These are phyloP conservation scores for Dictyostelium capitatum DNA, from an alignment of 78 protist species.

Conservation along the genomic window DNA sequence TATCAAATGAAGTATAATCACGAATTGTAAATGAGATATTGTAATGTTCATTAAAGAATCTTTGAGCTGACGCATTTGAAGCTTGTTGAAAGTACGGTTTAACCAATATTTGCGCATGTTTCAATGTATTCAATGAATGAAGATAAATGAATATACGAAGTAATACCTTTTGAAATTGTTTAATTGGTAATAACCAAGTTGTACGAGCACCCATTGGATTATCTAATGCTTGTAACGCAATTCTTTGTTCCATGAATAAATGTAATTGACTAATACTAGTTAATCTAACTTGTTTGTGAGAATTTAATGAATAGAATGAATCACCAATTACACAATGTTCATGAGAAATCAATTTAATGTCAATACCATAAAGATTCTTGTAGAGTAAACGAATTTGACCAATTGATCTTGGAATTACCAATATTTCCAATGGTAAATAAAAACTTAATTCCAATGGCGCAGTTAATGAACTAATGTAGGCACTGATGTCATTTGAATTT, in stretches of 20 bases:
- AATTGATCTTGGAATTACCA: conserved; percentile 36
- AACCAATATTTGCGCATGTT: background rate
- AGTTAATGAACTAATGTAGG: background rate
- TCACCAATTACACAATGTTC: conserved; percentile 47
- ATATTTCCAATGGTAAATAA: conserved; percentile 40
- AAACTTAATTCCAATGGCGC: background rate
- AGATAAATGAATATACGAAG: conserved; percentile 24
- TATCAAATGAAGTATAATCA: conserved; percentile 34
- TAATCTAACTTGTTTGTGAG: conserved; percentile 1
- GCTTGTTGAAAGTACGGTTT: conserved; percentile 15
- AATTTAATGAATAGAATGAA: background rate
- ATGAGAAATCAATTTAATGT: conserved; percentile 24
- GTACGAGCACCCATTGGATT: conserved; percentile 47
- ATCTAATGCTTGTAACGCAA: conserved; percentile 23
- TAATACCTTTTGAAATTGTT: background rate
- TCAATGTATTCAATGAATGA: background rate
- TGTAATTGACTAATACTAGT: conserved; percentile 8
- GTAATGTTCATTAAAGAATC: background rate
- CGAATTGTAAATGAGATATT: background rate
- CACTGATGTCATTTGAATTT: conserved; percentile 30
- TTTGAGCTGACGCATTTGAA: background rate
- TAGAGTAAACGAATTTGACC: conserved; percentile 45
- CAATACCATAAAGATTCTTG: conserved; percentile 51
- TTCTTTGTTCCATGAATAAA: conserved; percentile 47
- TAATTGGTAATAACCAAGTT: conserved; percentile 38